Conservation (phyloP, 805 yeast genomes). For the Candida sphagnicola region DNA sequence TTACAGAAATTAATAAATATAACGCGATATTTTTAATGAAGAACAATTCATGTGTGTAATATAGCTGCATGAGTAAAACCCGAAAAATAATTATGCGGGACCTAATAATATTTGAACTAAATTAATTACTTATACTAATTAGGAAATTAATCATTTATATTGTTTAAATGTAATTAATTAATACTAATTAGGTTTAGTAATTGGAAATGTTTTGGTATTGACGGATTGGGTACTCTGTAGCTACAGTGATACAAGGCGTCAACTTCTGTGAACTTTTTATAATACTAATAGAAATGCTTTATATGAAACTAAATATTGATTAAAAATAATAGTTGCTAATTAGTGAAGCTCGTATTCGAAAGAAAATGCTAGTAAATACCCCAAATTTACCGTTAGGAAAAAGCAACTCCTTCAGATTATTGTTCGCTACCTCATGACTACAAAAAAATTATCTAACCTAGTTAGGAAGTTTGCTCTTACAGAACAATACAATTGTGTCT, state of each 20-base stretch:
- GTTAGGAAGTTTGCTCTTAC: not conserved
- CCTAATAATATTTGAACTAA: not conserved
- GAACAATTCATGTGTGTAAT: conserved; percentile 1
- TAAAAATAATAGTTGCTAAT: too few relatives aligned
- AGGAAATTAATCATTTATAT: not conserved
- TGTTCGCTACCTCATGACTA: not conserved
- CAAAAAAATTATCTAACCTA: not conserved
- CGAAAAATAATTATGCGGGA: not conserved
- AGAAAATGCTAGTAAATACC: too few relatives aligned
- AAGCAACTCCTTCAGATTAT: not conserved
- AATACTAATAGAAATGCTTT: too few relatives aligned
- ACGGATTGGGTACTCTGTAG: not conserved
- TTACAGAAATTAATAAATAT: not conserved
- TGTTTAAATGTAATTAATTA: not conserved
- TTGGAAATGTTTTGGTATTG: not conserved
- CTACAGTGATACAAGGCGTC: not conserved
- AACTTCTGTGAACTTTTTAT: too few relatives aligned
- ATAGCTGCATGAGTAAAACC: not conserved
- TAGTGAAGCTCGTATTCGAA: too few relatives aligned
- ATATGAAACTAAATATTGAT: too few relatives aligned
- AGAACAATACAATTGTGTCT: not conserved
- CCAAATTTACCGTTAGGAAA: conserved; percentile 3
- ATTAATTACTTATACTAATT: not conserved
- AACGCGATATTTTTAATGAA: not conserved
- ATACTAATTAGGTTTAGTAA: not conserved